Evolutionary conservation across 2,329 filamentous ascomycete species (phyloP).

Genomic region (Hortaea werneckii): DNA sequence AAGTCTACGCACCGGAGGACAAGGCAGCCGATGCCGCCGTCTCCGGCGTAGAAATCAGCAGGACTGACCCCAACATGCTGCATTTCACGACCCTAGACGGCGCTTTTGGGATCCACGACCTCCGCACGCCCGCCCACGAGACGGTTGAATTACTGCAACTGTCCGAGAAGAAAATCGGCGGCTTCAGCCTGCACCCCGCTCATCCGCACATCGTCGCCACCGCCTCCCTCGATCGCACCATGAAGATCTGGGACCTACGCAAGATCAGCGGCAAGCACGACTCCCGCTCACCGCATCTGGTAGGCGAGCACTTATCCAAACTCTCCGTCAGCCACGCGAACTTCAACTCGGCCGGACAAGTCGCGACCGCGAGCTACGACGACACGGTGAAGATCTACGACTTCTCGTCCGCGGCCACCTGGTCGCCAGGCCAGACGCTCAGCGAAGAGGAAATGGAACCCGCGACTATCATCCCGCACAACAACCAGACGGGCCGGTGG

Average conservation of each 20-base stretch:
- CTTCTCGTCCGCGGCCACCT: conserved; percentile 41
- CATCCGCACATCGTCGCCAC: conserved; percentile 78
- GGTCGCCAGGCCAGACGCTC: conserved; percentile 42
- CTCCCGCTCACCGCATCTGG: conserved; percentile 52
- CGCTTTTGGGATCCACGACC: conserved; percentile 69
- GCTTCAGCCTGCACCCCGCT: conserved; percentile 73
- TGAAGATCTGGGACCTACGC: conserved; percentile 88
- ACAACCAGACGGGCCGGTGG: conserved; percentile 93
- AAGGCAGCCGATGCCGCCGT: conserved; percentile 64
- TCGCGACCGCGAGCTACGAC: conserved; percentile 90
- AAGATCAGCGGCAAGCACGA: conserved; percentile 41
- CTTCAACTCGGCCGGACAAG: conserved; percentile 73
- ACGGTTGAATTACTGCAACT: conserved; percentile 59
- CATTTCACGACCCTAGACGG: conserved; percentile 85
- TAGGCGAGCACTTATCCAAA: conserved; percentile 73
- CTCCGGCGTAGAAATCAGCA: conserved; percentile 71
- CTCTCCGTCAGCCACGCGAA: conserved; percentile 87
- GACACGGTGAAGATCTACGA: conserved; percentile 91
- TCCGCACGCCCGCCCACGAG: conserved; percentile 48
- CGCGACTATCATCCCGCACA: conserved; percentile 61
- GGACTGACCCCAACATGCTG: conserved; percentile 59
- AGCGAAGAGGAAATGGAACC: conserved; percentile 57
- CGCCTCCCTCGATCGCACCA: conserved; percentile 75
- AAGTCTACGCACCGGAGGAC: conserved; percentile 68
- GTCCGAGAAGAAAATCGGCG: conserved; percentile 89